Evolutionary conservation across 352 stramenopile species (phyloP).

Genomic region (Phytopythium kandeliae): DNA sequence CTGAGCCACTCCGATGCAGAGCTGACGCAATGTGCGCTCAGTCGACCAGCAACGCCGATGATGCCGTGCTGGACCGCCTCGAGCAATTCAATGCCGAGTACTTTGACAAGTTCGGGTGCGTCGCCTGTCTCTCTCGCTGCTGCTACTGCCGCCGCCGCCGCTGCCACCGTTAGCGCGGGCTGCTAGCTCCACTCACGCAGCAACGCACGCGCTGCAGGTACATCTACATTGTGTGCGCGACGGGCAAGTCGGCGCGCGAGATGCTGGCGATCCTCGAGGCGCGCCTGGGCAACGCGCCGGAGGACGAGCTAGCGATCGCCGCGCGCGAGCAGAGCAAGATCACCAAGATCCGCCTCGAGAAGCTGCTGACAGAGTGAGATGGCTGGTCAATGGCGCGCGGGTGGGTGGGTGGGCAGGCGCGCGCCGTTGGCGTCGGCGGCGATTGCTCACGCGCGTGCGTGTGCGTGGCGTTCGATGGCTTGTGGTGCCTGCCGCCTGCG

Average conservation of each 20-base stretch:
- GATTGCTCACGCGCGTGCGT: too few relatives aligned
- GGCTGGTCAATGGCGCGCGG: too few relatives aligned
- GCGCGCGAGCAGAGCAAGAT: conserved; percentile 75
- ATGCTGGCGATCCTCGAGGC: conserved; percentile 71
- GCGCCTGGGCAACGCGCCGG: conserved; percentile 33
- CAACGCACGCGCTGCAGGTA: conserved; percentile 21
- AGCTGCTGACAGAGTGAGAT: conserved; percentile 60
- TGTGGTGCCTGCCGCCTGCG: not conserved
- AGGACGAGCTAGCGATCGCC: conserved; percentile 50
- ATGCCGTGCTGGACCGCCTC: conserved; percentile 45
- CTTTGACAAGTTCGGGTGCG: conserved; percentile 64
- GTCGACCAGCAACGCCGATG: conserved; percentile 46
- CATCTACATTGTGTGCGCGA: conserved; percentile 81
- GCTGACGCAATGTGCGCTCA: conserved; percentile 7
- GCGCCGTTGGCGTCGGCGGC: too few relatives aligned
- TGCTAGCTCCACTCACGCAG: too few relatives aligned
- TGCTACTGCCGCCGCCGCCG: too few relatives aligned
- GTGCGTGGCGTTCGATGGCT: too few relatives aligned
- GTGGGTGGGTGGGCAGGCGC: too few relatives aligned
- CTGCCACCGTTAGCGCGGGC: too few relatives aligned
- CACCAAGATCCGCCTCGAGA: conserved; percentile 60
- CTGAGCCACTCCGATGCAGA: too few relatives aligned
- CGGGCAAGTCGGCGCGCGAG: conserved; percentile 65
- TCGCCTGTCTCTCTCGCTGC: not conserved
- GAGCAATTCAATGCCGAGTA: conserved; percentile 64